Evolutionary conservation across 1,284 basidiomycete genomes (phyloP).

Genomic region (Tylopilus orsonianus): DNA sequence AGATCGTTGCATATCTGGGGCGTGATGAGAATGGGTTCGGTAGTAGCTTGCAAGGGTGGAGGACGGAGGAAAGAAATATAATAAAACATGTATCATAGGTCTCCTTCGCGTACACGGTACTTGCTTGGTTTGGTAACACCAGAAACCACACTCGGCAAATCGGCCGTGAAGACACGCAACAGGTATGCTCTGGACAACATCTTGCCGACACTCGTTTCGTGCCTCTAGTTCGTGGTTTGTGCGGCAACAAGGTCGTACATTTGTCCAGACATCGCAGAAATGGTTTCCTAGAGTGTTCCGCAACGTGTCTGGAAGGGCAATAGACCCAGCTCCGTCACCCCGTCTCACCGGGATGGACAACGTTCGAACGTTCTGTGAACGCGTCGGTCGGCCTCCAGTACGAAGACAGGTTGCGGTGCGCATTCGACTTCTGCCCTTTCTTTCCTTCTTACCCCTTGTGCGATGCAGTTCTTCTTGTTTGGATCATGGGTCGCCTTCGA

Average conservation of each 20-base stretch:
- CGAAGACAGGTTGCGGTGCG: constrained; percentile 42
- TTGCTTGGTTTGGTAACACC: constrained; percentile 4
- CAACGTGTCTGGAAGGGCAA: constrained; percentile 4
- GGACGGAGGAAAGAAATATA: constrained; percentile 79
- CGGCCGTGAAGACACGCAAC: not conserved
- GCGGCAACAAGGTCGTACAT: constrained; percentile 19
- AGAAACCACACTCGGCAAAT: not conserved
- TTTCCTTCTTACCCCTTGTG: not conserved
- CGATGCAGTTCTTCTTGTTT: constrained; percentile 35
- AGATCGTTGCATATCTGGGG: constrained; percentile 81
- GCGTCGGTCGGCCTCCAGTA: constrained; percentile 37
- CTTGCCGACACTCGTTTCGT: constrained; percentile 22
- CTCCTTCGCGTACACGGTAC: too few species aligned
- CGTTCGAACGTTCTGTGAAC: constrained; percentile 37
- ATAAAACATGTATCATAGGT: too few species aligned
- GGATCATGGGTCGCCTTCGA: constrained; percentile 36
- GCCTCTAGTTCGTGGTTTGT: constrained; percentile 16
- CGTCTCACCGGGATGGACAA: constrained; percentile 24
- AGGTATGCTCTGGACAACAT: constrained; percentile 26
- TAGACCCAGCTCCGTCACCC: constrained; percentile 21
- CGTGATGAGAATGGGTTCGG: constrained; percentile 51
- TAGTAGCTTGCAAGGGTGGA: constrained; percentile 51
- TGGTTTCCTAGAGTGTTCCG: constrained; percentile 26
- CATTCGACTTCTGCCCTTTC: not conserved
- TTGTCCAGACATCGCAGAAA: constrained; percentile 20